Base-by-base conservation (phyloP, 768 basidiomycete species). In the Mrakia frigida region DNA sequence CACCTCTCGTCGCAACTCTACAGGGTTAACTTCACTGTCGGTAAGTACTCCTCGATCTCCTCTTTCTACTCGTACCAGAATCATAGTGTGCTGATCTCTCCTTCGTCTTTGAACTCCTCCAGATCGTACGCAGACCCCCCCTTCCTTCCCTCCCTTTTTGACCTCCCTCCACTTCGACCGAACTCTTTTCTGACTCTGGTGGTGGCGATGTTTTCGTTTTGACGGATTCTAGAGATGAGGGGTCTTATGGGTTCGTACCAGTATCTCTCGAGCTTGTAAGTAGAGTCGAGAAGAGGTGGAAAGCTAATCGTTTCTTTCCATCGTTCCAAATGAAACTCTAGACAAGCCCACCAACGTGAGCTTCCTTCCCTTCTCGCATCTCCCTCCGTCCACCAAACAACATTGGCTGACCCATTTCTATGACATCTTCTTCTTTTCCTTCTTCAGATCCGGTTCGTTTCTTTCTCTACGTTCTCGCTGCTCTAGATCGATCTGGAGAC, bases 21-120 rank as follows among this genome's bases (percentile, higher is more conserved):
- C 75, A 76, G 75, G 75, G 75, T 76, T 76, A 72, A 76, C 75
- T 76, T 76, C 70, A 76, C 75, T 56, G 50, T 72, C 75, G 73
- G 53, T 74, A 63, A 33, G 61, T 63, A 63, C 11, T 6, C 16
- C 18, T 21, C 6, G 4, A 6, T 63, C 31, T 0, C 5, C 31
- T 35, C 31, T 21, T 11, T 9, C n/a, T 7, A 33, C 35, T 14
- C 61, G 61, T 37, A 31, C 14, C 31, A 37, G 1, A 35, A 13
- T 4, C 10, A 63, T 7, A n/a, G n/a, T 16, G 21, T 33, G 61
- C 61, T 63, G 74, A 73, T 41, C 41, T 50, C 31, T 21, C 6
- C 65, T 69, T 65, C 28, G n/a, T 35, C 13, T 67, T 67, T 4
- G 10, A 28, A 10, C 23, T 21, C 6, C 16, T 39, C 25, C 39